Conservation (phyloP, 441 rosid species). For the Populus hybrid region DNA sequence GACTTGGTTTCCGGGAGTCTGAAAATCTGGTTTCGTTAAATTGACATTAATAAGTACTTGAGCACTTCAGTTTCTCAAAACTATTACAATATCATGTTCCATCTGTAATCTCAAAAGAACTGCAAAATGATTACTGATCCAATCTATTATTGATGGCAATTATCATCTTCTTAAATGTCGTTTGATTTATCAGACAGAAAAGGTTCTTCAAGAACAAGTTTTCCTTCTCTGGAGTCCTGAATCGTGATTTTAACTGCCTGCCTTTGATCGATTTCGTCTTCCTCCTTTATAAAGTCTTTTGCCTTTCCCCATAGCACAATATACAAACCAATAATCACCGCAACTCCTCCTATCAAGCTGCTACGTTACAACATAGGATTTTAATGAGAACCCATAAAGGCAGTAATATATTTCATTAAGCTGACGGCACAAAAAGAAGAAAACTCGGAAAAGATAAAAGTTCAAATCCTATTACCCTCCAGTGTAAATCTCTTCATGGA, state of each 20-base stretch:
- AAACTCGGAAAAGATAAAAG: background rate
- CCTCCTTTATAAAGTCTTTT: constrained; percentile 27
- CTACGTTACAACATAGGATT: constrained; percentile 3
- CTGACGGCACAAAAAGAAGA: background rate
- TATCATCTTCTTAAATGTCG: background rate
- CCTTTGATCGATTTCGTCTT: constrained; percentile 21
- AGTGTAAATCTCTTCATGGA: constrained; percentile 48
- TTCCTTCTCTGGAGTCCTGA: constrained; percentile 15
- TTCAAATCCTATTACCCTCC: constrained; percentile 44
- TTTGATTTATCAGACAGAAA: constrained; percentile 25
- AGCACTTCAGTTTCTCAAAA: background rate
- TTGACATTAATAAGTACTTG: background rate
- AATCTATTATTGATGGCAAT: background rate
- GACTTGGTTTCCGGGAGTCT: background rate
- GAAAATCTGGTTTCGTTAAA: too few relatives aligned
- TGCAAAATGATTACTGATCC: background rate
- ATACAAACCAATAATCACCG: constrained; percentile 51
- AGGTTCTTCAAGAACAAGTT: constrained; percentile 33
- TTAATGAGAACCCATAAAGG: background rate
- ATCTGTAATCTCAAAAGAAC: background rate
- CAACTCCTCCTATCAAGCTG: constrained; percentile 60
- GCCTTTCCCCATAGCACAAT: constrained; percentile 41
- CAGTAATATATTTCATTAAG: background rate
- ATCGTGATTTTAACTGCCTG: constrained; percentile 1
- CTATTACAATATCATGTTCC: background rate